Base-by-base conservation (phyloP, 495 filamentous ascomycete species). In the Aspergillus olivimuriae region DNA sequence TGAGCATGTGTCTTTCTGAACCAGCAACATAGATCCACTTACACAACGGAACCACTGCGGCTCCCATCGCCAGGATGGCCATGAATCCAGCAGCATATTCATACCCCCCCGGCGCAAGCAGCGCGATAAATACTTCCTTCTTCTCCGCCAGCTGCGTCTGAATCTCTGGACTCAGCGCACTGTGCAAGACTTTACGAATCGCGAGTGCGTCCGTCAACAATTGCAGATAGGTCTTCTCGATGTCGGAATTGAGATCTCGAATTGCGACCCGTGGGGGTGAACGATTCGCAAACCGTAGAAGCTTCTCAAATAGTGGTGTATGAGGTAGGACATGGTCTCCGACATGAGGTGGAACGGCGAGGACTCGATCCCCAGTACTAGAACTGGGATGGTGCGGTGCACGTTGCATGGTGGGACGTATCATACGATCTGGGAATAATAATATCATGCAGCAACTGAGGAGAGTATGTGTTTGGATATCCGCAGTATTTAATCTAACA, bases 201-300 rank as follows among this genome's bases (percentile, higher is more conserved):
- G 24, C 24, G 11, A 36, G 15, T 3, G 14, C 34, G 7, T 36
- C 34, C 9, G 18, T 17, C 15, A 36, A 16, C 34, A 36, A 17
- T 19, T 36, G 34, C 18, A 19, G 1, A 31, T 57, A 61, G 6
- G 53, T 60, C 36, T 54, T 61, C 28, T 60, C 58, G 15, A 61
- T 10, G 4, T 38, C 47, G 5, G 55, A 53, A 21, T 55, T 59
- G 30, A 61, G 21, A 28, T 61, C 58, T 37, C 56, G 50, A 17
- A 61, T 39, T 8, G 53, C 57, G 8, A 49, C 35, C 7, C 47
- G 53, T 0, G 56, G 34, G 8, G 53, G 44, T 8, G 24, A 53
- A n/a, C 46, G 49, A 16, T 56, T 48, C 18, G 56, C 56, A 39
- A 51, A 57, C 20, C 53, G 52, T 15, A 61, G 38, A 5, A 61